Base-by-base conservation (phyloP, 768 basidiomycete species). In the Stropharia rugosoannulata region DNA sequence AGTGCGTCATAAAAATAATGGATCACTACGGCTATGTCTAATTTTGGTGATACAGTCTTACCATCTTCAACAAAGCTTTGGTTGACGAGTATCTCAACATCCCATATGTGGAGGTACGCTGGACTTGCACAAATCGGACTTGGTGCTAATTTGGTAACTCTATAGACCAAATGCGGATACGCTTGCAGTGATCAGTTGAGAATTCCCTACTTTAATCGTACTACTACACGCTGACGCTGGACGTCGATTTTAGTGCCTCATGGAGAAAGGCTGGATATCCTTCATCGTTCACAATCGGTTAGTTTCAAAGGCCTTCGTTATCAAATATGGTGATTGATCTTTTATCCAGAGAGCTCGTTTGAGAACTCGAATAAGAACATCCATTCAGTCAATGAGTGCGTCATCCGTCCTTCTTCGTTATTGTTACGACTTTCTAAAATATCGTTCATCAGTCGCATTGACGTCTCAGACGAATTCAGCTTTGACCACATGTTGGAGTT, bases 101-200 rank as follows among this genome's bases (percentile, higher is more conserved):
- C 60, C 93, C 94, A 25, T 92, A 83, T 63, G 87, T 84, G 25
- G 85, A 79, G 73, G 80, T 78, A 45, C 51, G 73, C 64, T 15
- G 25, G 42, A 60, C 49, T 32, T 22, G 46, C 53, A 59, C 44
- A 11, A 15, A 42, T 55, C 45, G 18, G 53, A 49, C 38, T 55
- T 39, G 37, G 25, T 32, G 27, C 52, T 13, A 29, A 54, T 60
- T 63, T 43, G 59, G 54, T 64, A 36, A 53, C 62, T 46, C 37
- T 51, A 19, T 42, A 91, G 77, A 97, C 95, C 54, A 79, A 88
- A 76, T 96, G 95, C 74, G 93, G 90, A 36, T 96, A 97, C 66
- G 93, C 93, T 50, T 97, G 94, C 78, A 92, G 89, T 62, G 94
- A 96, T 71, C 93, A 95, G 90, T 93, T 68, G 62, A 71, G 73